Base-by-base conservation (phyloP, 768 basidiomycete species). In the Leccinum aurantiacum region DNA sequence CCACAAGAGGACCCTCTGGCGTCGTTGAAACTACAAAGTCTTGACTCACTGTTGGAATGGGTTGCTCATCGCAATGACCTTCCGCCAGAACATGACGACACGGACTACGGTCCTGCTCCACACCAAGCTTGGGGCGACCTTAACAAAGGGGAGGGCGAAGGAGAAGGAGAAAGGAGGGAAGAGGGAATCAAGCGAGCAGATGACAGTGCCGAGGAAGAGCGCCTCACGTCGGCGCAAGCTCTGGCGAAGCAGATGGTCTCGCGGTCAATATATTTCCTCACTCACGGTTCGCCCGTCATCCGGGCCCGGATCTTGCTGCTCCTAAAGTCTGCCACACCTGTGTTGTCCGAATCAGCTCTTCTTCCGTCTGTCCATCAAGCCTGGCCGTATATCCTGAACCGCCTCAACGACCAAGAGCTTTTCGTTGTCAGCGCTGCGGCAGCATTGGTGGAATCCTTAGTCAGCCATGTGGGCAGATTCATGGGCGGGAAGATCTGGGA, bases 331-430 rank as follows among this genome's bases (percentile, higher is more conserved):
- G 86, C 95, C 2, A 84, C 91, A 4, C 83, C 89, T 0, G 86
- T 95, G 6, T 78, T 87, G 22, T 82, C 82, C 0, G 88, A 88
- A 67, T 84, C 87, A 13, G 84, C 89, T 15, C 81, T 98, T 17
- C 82, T 98, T 44, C 91, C 94, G 2, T 82, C 90, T 5, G 83
- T 98, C 37, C 91, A 98, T 73, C 82, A 83, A 22, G 89, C 91
- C 2, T 99, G 97, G 97, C 93, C 93, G n/a, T 92, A 89, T 72
- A 85, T 99, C 65, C 75, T 98, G 57, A 93, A 93, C 65, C 83
- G 96, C 8, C 79, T 98, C 13, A 70, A 73, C 14, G 92, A 94
- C 67, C 48, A 79, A 0, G 90, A 95, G 69, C 76, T 86, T 0
- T 95, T 86, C 65, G 93, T 98, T 29, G 84, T 94, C 62, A 83